Base-by-base conservation (phyloP, 768 basidiomycete genomes). In the Sistotremastrum suecicum region DNA sequence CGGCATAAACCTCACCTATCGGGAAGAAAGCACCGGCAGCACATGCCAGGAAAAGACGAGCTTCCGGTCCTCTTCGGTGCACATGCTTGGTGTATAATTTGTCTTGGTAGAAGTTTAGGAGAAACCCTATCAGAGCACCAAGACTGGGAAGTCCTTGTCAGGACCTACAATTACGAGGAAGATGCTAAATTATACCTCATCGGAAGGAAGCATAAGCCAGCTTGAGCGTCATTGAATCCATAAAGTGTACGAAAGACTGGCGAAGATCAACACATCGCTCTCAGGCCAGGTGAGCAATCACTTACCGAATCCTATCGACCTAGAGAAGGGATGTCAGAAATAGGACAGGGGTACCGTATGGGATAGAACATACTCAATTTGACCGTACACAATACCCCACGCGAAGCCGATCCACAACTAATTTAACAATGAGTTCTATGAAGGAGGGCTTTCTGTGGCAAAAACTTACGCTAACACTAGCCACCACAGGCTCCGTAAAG, bases 401-500 rank as follows among this genome's bases (percentile, higher is more conserved):
- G 56, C 62, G 7, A 65, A 46, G 57, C 43, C 49, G 10, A 46
- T n/a, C 47, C 45, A 46, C 11, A 49, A 39, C 48, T 54, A 42
- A 41, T 31, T 9, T 11, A 32, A 35, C 28, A 36, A 47, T 42
- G 34, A 29, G 36, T 30, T 20, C 5, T 5, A 38, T 20, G 20
- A 20, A 20, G 20, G 20, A 20, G 20, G 20, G 20, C 20, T 20
- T 20, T 20, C 42, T 44, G 36, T 29, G 7, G 7, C 10, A 12
- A 9, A 20, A 39, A 60, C 74, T 35, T 56, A 83, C 82, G 54
- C 76, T 80, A 55, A 89, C 83, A 53, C 76, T 77, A 3, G 71
- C 61, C 5, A 89, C 85, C 34, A 80, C 70, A 0, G 82, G 83
- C 56, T 91, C 89, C 0, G 81, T 82, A 9, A 73, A 49, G 48